These are phyloP conservation scores for Acaromyces ingoldii DNA, from an alignment of 1,284 basidiomycete genomes.

Conservation along the genomic window DNA sequence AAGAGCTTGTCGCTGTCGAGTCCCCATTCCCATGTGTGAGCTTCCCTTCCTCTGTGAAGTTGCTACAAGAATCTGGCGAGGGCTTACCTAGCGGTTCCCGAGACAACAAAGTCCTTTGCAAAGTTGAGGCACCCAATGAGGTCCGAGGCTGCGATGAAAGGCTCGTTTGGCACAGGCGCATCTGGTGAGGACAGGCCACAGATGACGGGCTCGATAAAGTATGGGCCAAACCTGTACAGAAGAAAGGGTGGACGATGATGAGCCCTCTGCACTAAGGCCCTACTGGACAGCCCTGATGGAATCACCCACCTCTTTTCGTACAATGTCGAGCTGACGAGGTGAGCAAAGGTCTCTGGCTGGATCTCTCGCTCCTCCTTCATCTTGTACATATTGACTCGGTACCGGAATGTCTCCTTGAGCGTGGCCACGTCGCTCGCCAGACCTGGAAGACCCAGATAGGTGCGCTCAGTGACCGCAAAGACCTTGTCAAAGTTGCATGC, in stretches of 20 bases:
- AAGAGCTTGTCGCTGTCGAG: constrained; percentile 71
- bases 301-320: constrained; percentile 75
- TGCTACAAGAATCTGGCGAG: no score
- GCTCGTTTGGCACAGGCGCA: constrained; percentile 58
- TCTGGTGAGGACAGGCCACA: constrained; percentile 71
- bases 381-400: constrained; percentile 96
- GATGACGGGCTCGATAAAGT: constrained; percentile 95
- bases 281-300: not conserved
- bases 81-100: constrained; percentile 67
- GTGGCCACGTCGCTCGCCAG: constrained; percentile 90
- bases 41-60: no score
- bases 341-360: constrained; percentile 90
- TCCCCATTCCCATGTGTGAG: no score
- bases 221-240: constrained; percentile 73
- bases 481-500: constrained; percentile 94
- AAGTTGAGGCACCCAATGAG: constrained; percentile 93
- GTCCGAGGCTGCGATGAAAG: constrained; percentile 94
- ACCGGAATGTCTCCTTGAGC: constrained; percentile 63
- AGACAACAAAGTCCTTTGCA: constrained; percentile 94
- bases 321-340: constrained; percentile 91
- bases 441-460: constrained; percentile 87
- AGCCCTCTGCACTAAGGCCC: no score
- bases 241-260: not conserved
- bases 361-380: constrained; percentile 99
- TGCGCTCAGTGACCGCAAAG: constrained; percentile 86